Evolutionary conservation across 1,139 yeast genomes (phyloP).

Genomic region (Taphrina communis): DNA sequence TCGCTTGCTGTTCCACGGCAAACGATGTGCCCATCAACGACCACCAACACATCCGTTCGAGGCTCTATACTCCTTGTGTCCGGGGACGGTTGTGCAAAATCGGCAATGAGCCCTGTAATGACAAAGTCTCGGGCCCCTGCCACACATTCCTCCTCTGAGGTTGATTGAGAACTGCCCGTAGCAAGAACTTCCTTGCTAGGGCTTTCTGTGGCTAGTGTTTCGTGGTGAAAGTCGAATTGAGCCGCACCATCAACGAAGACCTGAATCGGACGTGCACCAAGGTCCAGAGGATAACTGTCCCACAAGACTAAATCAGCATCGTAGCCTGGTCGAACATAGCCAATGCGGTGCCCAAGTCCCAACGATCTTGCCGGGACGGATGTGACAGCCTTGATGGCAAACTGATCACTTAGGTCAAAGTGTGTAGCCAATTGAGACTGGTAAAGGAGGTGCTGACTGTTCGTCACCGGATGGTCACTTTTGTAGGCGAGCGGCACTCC

Average conservation of each 20-base stretch:
- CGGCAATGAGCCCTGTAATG: not conserved
- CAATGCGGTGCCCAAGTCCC: slow-evolving; percentile 26
- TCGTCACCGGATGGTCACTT: slow-evolving; percentile 27
- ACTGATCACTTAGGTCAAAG: slow-evolving; percentile 16
- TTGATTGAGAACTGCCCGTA: not conserved
- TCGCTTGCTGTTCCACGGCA: not conserved
- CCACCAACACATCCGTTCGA: not conserved
- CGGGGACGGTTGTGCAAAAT: not conserved
- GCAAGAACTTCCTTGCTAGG: not conserved
- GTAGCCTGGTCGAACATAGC: slow-evolving; percentile 24
- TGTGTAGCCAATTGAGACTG: slow-evolving; percentile 21
- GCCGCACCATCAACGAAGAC: slow-evolving; percentile 31
- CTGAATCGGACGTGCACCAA: slow-evolving; percentile 32
- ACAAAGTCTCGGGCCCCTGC: not conserved
- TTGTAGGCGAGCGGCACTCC: slow-evolving; percentile 34
- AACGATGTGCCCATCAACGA: slow-evolving; percentile 5
- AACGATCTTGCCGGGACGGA: slow-evolving; percentile 26
- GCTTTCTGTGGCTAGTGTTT: not conserved
- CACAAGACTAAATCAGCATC: slow-evolving; percentile 35
- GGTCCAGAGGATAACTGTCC: slow-evolving; percentile 27
- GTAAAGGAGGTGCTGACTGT: slow-evolving; percentile 25
- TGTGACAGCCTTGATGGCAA: slow-evolving; percentile 30
- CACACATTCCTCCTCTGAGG: not conserved
- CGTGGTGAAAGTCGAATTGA: slow-evolving; percentile 26
- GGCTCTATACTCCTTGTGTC: too few relatives aligned